Evolutionary conservation across 2,329 filamentous ascomycete genomes (phyloP).

Genomic region (Alternaria sp.): DNA sequence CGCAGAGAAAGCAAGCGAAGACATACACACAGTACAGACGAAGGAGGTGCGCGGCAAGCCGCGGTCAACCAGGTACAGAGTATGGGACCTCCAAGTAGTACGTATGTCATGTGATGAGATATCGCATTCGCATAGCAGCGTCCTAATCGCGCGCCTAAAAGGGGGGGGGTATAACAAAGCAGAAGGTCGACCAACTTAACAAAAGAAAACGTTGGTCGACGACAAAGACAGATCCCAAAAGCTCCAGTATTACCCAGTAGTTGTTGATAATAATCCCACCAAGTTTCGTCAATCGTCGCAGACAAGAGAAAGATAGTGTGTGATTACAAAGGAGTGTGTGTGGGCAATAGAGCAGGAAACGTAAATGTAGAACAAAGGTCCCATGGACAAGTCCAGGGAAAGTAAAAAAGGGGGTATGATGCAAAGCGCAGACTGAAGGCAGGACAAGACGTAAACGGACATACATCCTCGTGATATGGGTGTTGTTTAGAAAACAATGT

Average conservation of each 20-base stretch:
- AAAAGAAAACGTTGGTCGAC: slow-evolving; percentile 10
- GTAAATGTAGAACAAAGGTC: neutral
- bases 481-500: neutral
- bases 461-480: slow-evolving; percentile 29
- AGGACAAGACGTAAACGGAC: slow-evolving; percentile 11
- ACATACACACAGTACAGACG: no score
- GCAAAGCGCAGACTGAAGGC: neutral
- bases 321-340: slow-evolving; percentile 33
- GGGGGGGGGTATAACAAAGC: neutral
- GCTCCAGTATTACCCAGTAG: slow-evolving; percentile 3
- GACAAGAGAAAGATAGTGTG: slow-evolving; percentile 28
- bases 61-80: neutral
- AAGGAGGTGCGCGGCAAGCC: slow-evolving; percentile 12
- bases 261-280: slow-evolving; percentile 5
- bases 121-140: slow-evolving; percentile 18
- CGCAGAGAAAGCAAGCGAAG: slow-evolving; percentile 12
- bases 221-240: neutral
- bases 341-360: no score
- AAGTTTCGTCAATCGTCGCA: slow-evolving; percentile 37
- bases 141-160: slow-evolving; percentile 17
- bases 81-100: neutral
- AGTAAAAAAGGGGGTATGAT: slow-evolving; percentile 10
- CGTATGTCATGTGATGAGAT: neutral
- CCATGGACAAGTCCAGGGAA: slow-evolving; percentile 13
- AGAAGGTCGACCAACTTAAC: neutral